Percentiles rank a stretch among this genome's conserved stretches.
phyloP scores from a whole-genome alignment of 768 basidiomycete species.

The Tubosaeta brunneosetosa region DNA sequence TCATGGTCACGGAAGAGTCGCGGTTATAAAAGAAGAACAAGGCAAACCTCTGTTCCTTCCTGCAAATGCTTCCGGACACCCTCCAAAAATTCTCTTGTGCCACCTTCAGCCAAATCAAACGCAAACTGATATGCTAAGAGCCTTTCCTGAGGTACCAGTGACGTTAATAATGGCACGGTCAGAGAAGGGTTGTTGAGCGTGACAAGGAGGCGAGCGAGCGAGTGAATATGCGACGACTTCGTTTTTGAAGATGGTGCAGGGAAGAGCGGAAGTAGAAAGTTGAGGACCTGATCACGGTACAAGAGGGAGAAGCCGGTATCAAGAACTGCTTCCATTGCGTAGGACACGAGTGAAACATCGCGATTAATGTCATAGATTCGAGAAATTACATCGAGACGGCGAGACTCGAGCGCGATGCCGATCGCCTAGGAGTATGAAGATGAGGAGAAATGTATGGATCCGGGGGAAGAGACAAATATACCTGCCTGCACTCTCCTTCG shows the following conservation, averaged over 20 bases:
- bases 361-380: slow-evolving; percentile 67
- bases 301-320: slow-evolving; percentile 85
- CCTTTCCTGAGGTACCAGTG: slow-evolving; percentile 65
- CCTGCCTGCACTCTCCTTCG: slow-evolving; percentile 91
- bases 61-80: slow-evolving; percentile 66
- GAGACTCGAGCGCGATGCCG: slow-evolving; percentile 91
- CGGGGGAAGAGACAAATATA: slow-evolving; percentile 26
- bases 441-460: slow-evolving; percentile 7
- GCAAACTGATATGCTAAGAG: slow-evolving; percentile 91
- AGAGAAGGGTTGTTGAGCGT: slow-evolving; percentile 80
- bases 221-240: slow-evolving; percentile 70
- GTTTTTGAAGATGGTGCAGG: slow-evolving; percentile 66
- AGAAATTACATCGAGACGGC: slow-evolving; percentile 80
- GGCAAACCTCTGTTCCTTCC: slow-evolving; percentile 56
- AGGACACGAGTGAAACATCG: slow-evolving; percentile 78
- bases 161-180: slow-evolving; percentile 67
- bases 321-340: slow-evolving; percentile 88
- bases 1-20: slow-evolving; percentile 6
- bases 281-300: slow-evolving; percentile 78
- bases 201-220: slow-evolving; percentile 85
- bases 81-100: slow-evolving; percentile 88
- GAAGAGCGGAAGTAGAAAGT: slow-evolving; percentile 82
- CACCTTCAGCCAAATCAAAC: slow-evolving; percentile 93
- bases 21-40: slow-evolving; percentile 1
- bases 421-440: slow-evolving; percentile 56